phyloP scores from a whole-genome alignment of 257 asterid species.

The Rehmannia glutinosa region DNA sequence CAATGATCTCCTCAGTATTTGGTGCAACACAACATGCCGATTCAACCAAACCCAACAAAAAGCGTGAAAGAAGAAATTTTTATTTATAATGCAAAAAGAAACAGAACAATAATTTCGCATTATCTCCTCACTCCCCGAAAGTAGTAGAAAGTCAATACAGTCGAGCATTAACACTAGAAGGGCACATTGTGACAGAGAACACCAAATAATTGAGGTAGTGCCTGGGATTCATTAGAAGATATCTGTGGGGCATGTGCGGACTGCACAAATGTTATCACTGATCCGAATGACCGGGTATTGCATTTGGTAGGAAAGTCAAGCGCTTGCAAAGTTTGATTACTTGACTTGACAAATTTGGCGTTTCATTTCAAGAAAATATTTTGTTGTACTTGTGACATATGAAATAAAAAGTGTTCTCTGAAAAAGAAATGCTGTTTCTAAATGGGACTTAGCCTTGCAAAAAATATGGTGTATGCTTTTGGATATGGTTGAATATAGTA shows the following conservation, averaged over 20 bases:
- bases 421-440: background rate
- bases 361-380: background rate
- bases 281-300: background rate
- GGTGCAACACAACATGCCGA: background rate
- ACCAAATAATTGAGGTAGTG: background rate
- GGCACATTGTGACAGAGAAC: background rate
- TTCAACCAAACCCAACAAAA: background rate
- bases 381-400: background rate
- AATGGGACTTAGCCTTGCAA: background rate
- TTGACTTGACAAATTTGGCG: background rate
- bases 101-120: background rate
- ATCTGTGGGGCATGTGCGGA: no score
- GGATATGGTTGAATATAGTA: background rate
- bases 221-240: background rate
- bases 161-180: background rate
- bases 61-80: background rate
- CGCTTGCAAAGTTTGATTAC: background rate
- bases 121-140: background rate
- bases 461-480: background rate
- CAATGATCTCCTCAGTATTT: background rate
- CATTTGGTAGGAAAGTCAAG: background rate
- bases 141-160: background rate
- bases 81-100: background rate
- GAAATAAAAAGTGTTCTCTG: background rate
- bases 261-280: background rate